Evolutionary conservation across 148 eudicot genomes (phyloP), one percentile per base, ranked within the genome.

Genomic region (Euryodendron excelsum): DNA sequence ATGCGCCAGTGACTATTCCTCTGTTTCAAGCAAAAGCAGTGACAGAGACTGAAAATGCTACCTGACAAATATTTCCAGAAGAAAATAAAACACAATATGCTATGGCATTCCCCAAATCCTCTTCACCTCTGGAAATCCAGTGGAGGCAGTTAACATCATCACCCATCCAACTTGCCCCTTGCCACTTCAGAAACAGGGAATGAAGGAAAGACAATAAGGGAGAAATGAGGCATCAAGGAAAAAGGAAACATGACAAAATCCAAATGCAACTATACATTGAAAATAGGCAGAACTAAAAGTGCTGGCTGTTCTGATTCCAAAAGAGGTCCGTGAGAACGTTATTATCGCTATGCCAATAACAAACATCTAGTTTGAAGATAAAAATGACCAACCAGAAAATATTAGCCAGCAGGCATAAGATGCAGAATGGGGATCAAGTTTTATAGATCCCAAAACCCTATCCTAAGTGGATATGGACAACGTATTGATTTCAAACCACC

Each of bases 1-100:
- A 84, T 87, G 5, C 90, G 89, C 98, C 97, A 92, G 53, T 91
- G 97, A 82, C 90, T 94, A 67, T 94, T 94, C 83, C 97, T 89
- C 98, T 94, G 84, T 60, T 76, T 76, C 70, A 77, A 70, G 60
- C 5, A 63, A 76, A 80, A 71, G 45, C 67, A 60, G 48, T 52
- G 65, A 55, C 28, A n/a, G n/a, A 45, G 4, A 72, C 18, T 69
- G 53, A 37, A 62, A 53, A 52, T 50, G 73, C 48, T 62, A 12
- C 66, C 31, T 7, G n/a, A 9, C 25, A 31, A 44, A 8, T 47
- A 65, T 64, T 64, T 62, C 44, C 47, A 28, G 1, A 74, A 27
- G 14, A 23, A 62, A 15, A 21, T 1, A 73, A 33, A 33, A 52
- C 1, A 33, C 45, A 52, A 48, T 6, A n/a, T 44, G 3, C 17